phyloP scores from a whole-genome alignment of 2,329 filamentous ascomycete species.

The Hypoxylon sp. region DNA sequence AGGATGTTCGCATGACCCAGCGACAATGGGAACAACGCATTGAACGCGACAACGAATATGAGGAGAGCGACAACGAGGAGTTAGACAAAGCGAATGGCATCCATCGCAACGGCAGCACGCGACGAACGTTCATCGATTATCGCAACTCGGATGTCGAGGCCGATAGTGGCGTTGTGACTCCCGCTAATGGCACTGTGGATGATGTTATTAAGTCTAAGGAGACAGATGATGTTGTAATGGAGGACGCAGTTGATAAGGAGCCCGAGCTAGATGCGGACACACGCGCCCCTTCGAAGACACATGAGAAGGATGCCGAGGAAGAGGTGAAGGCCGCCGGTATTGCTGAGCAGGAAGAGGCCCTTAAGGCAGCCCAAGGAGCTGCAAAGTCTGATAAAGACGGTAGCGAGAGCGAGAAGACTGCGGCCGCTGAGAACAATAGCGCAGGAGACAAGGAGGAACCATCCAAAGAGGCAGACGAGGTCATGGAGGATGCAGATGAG shows the following conservation, averaged over 20 bases:
- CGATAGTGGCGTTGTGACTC: constrained; percentile 59
- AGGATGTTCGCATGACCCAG: constrained; percentile 85
- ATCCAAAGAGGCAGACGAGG: constrained; percentile 47
- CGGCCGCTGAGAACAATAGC: constrained; percentile 24
- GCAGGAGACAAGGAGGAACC: constrained; percentile 35
- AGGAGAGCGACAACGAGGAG: constrained; percentile 92
- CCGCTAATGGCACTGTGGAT: constrained; percentile 56
- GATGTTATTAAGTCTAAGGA: constrained; percentile 57
- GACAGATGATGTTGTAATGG: constrained; percentile 60
- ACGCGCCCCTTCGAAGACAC: constrained; percentile 46
- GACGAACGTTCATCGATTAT: constrained; percentile 67
- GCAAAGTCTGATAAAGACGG: constrained; percentile 56
- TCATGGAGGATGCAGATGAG: constrained; percentile 48
- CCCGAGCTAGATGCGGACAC: constrained; percentile 55
- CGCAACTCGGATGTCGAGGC: constrained; percentile 62
- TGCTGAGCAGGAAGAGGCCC: constrained; percentile 48
- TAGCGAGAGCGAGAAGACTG: constrained; percentile 40
- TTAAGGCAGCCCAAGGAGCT: constrained; percentile 44
- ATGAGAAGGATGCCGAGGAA: constrained; percentile 45
- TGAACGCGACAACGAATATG: constrained; percentile 83
- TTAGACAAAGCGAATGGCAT: constrained; percentile 81
- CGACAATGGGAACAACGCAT: constrained; percentile 86
- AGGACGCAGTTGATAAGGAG: constrained; percentile 49
- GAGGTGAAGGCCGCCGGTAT: constrained; percentile 42
- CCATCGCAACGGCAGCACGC: constrained; percentile 66